phyloP scores from a whole-genome alignment of 257 asterid species.

The Capsicum pubescens region DNA sequence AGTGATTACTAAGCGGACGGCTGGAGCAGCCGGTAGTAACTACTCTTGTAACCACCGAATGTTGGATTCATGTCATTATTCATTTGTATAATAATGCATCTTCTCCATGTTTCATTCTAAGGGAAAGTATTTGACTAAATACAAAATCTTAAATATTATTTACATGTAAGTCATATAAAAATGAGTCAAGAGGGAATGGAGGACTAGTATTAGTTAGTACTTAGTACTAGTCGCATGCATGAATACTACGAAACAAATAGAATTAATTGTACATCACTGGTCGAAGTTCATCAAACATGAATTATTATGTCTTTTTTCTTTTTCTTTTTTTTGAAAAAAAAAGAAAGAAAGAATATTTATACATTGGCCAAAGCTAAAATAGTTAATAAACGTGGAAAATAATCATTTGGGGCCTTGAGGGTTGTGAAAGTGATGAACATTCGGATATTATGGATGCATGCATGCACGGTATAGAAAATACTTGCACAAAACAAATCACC shows the following conservation, averaged over 20 bases:
- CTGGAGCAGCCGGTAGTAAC: slow-evolving; percentile 18
- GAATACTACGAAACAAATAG: neutral
- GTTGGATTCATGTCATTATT: neutral
- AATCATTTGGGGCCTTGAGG: neutral
- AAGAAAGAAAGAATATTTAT: too few relatives aligned
- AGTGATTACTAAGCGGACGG: slow-evolving; percentile 9
- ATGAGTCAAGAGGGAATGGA: neutral
- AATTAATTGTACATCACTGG: neutral
- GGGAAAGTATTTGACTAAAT: neutral
- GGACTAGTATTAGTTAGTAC: neutral
- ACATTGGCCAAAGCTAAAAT: neutral
- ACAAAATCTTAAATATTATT: neutral
- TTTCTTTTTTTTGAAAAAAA: too few relatives aligned
- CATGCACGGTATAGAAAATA: too few relatives aligned
- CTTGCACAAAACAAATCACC: too few relatives aligned
- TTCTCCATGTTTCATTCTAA: neutral
- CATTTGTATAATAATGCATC: neutral
- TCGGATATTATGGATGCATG: too few relatives aligned
- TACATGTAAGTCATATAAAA: too few relatives aligned
- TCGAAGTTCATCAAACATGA: neutral
- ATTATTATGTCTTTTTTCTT: neutral
- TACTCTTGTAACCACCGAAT: slow-evolving; percentile 3
- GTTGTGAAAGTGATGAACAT: too few relatives aligned
- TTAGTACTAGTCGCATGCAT: neutral
- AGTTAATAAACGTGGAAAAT: neutral